These are phyloP conservation scores for Russula sp. DNA, from an alignment of 768 basidiomycete species.

Conservation along the genomic window DNA sequence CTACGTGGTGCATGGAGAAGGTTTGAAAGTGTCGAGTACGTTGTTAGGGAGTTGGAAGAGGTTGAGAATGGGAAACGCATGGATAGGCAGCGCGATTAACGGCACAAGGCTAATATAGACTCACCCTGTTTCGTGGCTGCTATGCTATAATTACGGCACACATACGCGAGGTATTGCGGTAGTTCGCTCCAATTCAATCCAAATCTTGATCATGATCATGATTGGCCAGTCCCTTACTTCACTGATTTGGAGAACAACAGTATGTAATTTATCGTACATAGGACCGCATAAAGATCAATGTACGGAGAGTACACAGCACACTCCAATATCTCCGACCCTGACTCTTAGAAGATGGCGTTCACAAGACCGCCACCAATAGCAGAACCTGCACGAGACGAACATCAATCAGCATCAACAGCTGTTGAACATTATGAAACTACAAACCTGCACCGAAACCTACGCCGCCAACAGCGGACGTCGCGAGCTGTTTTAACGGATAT, in stretches of 20 bases:
- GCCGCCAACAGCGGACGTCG: slow-evolving; percentile 48
- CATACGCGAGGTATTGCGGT: neutral
- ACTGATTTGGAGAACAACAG: too few relatives aligned
- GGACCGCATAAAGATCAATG: neutral
- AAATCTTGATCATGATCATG: too few relatives aligned
- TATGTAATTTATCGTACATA: neutral
- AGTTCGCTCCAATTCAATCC: too few relatives aligned
- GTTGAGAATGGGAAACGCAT: slow-evolving; percentile 10
- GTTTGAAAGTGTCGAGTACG: neutral
- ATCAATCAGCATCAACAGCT: neutral
- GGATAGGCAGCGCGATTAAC: slow-evolving; percentile 2
- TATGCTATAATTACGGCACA: slow-evolving; percentile 10
- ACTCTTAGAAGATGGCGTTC: slow-evolving; percentile 40
- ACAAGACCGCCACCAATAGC: slow-evolving; percentile 49
- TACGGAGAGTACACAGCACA: neutral
- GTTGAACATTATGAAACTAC: slow-evolving; percentile 24
- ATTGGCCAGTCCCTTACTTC: too few relatives aligned
- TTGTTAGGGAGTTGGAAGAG: neutral
- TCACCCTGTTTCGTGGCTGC: neutral
- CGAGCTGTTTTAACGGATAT: slow-evolving; percentile 27
- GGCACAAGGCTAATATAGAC: neutral
- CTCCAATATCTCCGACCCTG: too few relatives aligned
- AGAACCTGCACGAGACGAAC: slow-evolving; percentile 33
- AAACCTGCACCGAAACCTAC: slow-evolving; percentile 71
- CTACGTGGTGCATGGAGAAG: slow-evolving; percentile 1